Conservation (phyloP, 345 rosid genomes). For the Rhodamnia rubescens region DNA sequence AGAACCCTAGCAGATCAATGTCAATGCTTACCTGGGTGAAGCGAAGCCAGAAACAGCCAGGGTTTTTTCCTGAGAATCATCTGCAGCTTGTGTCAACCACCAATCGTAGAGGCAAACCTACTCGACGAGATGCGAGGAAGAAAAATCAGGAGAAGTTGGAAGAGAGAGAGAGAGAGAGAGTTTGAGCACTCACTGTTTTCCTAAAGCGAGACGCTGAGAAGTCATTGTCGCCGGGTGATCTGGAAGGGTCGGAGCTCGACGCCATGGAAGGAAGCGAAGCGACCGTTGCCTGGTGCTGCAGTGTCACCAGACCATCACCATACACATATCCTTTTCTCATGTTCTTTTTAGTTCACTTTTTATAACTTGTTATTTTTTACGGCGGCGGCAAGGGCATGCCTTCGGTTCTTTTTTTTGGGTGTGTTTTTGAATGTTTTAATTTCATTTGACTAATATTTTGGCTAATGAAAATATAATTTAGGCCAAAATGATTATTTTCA, state of each 20-base stretch:
- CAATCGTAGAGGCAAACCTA: background rate
- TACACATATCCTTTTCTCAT: background rate
- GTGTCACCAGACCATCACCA: background rate
- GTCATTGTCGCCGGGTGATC: background rate
- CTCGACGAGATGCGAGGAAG: background rate
- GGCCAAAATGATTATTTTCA: no score
- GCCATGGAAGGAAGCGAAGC: background rate
- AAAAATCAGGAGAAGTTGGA: background rate
- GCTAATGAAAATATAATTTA: no score
- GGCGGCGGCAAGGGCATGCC: no score
- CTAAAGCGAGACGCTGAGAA: background rate
- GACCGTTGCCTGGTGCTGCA: background rate
- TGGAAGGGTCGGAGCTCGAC: background rate
- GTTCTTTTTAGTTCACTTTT: background rate
- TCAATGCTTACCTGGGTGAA: background rate
- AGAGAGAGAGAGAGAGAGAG: background rate
- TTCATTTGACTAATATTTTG: no score
- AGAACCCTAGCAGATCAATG: background rate
- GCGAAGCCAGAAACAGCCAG: background rate
- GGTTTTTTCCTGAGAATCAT: background rate
- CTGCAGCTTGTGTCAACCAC: background rate
- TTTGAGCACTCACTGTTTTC: background rate
- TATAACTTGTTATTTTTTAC: background rate
- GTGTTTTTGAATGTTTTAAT: no score
- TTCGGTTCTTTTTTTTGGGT: no score